phyloP scores from a whole-genome alignment of 2,329 filamentous ascomycete species.

The Cladosporium sphaerospermum region DNA sequence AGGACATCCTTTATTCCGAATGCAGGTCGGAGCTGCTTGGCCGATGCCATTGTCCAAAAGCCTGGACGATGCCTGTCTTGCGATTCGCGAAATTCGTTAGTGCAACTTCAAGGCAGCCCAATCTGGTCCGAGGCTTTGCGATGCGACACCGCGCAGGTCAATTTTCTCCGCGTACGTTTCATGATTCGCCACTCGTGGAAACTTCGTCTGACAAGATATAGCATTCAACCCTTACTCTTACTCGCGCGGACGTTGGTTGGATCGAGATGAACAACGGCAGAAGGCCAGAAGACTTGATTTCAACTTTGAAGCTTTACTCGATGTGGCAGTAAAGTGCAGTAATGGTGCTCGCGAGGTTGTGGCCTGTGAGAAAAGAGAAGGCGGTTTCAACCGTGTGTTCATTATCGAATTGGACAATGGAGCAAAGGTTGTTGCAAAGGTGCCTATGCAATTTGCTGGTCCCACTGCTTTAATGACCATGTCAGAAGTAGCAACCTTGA shows the following conservation, averaged over 20 bases:
- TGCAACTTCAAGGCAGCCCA: too few relatives aligned
- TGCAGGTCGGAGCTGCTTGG: too few relatives aligned
- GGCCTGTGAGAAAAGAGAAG: constrained; percentile 18
- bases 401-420: constrained; percentile 33
- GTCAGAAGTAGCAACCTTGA: constrained; percentile 35
- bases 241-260: background rate
- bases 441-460: constrained; percentile 35
- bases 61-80: too few relatives aligned
- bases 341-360: background rate
- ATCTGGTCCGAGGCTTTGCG: too few relatives aligned
- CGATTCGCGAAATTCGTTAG: too few relatives aligned
- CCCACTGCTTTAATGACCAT: constrained; percentile 31
- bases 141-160: too few relatives aligned
- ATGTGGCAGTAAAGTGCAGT: background rate
- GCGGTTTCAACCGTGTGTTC: constrained; percentile 31
- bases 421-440: constrained; percentile 30
- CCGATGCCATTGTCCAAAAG: too few relatives aligned
- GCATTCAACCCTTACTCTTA: background rate
- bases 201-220: background rate
- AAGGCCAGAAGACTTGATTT: background rate
- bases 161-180: too few relatives aligned
- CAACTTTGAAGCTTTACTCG: background rate
- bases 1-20: too few relatives aligned
- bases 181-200: too few relatives aligned
- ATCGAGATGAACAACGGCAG: background rate